A percentile compares a stretch with the other conserved stretches of the same genome.
Conservation (phyloP, 176 grass and related monocot genomes). For the Oryza longistaminata region DNA sequence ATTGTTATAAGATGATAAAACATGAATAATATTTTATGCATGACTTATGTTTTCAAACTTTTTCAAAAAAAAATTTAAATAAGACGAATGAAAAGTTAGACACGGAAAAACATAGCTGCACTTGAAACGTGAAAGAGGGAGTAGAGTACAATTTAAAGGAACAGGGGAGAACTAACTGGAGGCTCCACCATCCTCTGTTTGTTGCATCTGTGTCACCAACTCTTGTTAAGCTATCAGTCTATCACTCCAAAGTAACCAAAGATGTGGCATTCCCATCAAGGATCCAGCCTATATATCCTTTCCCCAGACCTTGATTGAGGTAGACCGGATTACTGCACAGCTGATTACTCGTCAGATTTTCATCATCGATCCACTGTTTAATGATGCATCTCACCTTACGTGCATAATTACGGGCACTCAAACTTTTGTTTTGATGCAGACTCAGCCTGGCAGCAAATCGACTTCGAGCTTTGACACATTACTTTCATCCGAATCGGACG, state of each 20-base stretch:
- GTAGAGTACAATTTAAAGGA: background rate
- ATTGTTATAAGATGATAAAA: too few species aligned
- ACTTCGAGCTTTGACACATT: background rate
- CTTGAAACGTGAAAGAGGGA: too few species aligned
- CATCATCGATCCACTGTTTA: background rate
- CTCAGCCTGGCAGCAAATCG: slow-evolving; percentile 9
- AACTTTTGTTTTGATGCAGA: slow-evolving; percentile 29
- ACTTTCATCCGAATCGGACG: slow-evolving; percentile 17
- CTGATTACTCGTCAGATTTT: background rate
- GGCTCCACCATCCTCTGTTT: slow-evolving; percentile 21
- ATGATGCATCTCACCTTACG: slow-evolving; percentile 40
- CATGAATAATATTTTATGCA: too few species aligned
- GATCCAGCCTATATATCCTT: slow-evolving; percentile 5
- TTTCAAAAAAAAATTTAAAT: too few species aligned
- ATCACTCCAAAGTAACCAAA: slow-evolving; percentile 16
- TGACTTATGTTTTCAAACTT: too few species aligned
- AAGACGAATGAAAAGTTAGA: too few species aligned
- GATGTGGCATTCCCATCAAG: slow-evolving; percentile 38
- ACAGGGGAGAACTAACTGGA: slow-evolving; percentile 11
- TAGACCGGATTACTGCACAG: slow-evolving; percentile 26
- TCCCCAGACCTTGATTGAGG: slow-evolving; percentile 34
- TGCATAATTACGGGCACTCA: slow-evolving; percentile 25
- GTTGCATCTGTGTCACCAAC: slow-evolving; percentile 26
- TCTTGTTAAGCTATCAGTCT: slow-evolving; percentile 28
- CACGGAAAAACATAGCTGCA: too few species aligned